These are phyloP conservation scores for Microbotryum silenes-acaulis DNA, from an alignment of 1,284 basidiomycete genomes.

Conservation along the genomic window DNA sequence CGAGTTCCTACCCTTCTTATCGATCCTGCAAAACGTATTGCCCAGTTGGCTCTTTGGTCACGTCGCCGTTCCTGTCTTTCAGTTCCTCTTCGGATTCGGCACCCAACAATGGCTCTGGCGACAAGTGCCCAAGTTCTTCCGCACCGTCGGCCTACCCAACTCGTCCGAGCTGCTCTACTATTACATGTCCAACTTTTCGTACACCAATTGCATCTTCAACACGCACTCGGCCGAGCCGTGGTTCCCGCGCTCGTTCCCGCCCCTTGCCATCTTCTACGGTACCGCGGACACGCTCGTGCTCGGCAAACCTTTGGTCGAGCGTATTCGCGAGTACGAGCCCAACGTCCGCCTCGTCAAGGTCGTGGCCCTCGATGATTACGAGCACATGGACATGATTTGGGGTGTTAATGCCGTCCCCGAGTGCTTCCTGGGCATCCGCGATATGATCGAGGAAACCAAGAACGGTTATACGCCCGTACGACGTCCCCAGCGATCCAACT, in stretches of 20 bases:
- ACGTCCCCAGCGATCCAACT: too few relatives aligned
- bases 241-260: slow-evolving; percentile 51
- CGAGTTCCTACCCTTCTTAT: slow-evolving; percentile 55
- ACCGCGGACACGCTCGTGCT: slow-evolving; percentile 47
- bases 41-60: slow-evolving; percentile 46
- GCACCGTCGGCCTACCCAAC: slow-evolving; percentile 49
- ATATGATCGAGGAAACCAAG: slow-evolving; percentile 21
- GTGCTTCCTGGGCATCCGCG: slow-evolving; percentile 17
- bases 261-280: slow-evolving; percentile 48
- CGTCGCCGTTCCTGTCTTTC: slow-evolving; percentile 28
- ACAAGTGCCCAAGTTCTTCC: slow-evolving; percentile 54
- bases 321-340: slow-evolving; percentile 45
- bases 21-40: slow-evolving; percentile 49
- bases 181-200: slow-evolving; percentile 50
- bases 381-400: slow-evolving; percentile 44
- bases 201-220: slow-evolving; percentile 51
- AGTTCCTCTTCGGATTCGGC: slow-evolving; percentile 32
- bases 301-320: slow-evolving; percentile 47
- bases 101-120: slow-evolving; percentile 42
- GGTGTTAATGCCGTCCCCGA: slow-evolving; percentile 18
- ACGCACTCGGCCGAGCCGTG: slow-evolving; percentile 45
- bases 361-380: slow-evolving; percentile 30
- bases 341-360: slow-evolving; percentile 48
- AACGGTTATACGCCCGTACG: background rate
- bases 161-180: slow-evolving; percentile 32